Base-by-base conservation (phyloP, 345 rosid species). In the Citropsis articulata region DNA sequence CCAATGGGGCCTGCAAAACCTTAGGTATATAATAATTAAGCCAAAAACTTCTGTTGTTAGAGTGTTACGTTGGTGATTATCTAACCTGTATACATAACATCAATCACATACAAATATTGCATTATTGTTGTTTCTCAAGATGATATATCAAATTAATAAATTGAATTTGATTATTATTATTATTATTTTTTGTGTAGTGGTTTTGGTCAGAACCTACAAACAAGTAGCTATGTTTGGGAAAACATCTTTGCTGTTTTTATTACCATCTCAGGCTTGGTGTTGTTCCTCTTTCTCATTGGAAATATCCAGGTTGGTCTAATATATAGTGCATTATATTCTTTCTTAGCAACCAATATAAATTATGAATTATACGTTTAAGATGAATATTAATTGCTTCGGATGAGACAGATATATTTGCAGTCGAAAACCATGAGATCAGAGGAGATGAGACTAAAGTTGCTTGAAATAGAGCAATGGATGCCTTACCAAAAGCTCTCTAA, bases 381-480 rank as follows among this genome's bases (percentile, higher is more conserved):
- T 22, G 18, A 63, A 63, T 28, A 13, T 9, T 27, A 63, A 63
- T 16, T 9, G 18, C 35, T 13, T 30, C 53, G 18, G 30, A 14
- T 45, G 18, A 71, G 53, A 48, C 25, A 71, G 62, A 53, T 6
- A 16, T 71, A 70, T 4, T 33, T 70, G 22, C 73, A 70, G 10
- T 70, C 36, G 36, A 70, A 27, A 70, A 70, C 35, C 0, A 19
- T n/a, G 18, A 70, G 73, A 70, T 25, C 22, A 27, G 60, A 70
- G 60, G 73, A 70, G 21, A 48, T 70, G 73, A 27, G 35, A 28
- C 33, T 70, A 14, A 70, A 42, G 50, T 4, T 69, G 76, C 81
- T 73, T 31, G 86, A 83, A 31, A 78, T 83, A 59, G 84, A 83
- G 74, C 82, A 85, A 57, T 84, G 87, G 87, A 77, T 73, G 83